Evolutionary conservation across 2,329 filamentous ascomycete species (phyloP).

Genomic region (Achaetomium macrosporum): DNA sequence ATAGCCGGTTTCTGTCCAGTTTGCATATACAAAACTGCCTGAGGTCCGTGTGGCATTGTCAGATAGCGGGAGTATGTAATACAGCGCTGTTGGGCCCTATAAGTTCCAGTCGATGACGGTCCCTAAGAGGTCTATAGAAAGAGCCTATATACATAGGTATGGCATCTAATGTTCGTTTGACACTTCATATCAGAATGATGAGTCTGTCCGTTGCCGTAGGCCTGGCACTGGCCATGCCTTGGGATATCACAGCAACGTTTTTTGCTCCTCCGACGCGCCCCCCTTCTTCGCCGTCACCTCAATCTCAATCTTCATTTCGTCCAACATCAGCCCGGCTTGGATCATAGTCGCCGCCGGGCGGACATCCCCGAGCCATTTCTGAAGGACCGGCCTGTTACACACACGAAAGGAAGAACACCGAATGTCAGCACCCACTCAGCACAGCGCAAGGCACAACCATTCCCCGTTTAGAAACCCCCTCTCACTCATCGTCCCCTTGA

Average conservation of each 20-base stretch:
- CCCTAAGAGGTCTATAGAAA: background rate
- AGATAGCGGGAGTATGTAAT: background rate
- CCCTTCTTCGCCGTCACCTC: slow-evolving; percentile 31
- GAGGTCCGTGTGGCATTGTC: background rate
- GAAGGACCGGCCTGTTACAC: slow-evolving; percentile 37
- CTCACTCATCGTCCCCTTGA: background rate
- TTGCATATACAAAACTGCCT: background rate
- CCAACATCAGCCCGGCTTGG: slow-evolving; percentile 45
- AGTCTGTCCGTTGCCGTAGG: too few species aligned
- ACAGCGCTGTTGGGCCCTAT: background rate
- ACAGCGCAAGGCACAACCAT: background rate
- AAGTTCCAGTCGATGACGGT: background rate
- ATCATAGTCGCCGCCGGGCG: slow-evolving; percentile 50
- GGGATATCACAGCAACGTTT: background rate
- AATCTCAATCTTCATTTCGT: slow-evolving; percentile 38
- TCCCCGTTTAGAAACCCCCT: background rate
- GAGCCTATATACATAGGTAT: too few species aligned
- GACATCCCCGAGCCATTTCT: slow-evolving; percentile 44
- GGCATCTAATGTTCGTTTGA: background rate
- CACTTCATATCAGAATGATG: background rate
- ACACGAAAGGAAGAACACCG: background rate
- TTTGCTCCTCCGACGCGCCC: background rate
- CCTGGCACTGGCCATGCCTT: too few species aligned
- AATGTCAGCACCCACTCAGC: background rate
- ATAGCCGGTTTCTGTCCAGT: background rate